Base-by-base conservation (phyloP, 2,329 filamentous ascomycete genomes). In the Neopestalotiopsis sp. region DNA sequence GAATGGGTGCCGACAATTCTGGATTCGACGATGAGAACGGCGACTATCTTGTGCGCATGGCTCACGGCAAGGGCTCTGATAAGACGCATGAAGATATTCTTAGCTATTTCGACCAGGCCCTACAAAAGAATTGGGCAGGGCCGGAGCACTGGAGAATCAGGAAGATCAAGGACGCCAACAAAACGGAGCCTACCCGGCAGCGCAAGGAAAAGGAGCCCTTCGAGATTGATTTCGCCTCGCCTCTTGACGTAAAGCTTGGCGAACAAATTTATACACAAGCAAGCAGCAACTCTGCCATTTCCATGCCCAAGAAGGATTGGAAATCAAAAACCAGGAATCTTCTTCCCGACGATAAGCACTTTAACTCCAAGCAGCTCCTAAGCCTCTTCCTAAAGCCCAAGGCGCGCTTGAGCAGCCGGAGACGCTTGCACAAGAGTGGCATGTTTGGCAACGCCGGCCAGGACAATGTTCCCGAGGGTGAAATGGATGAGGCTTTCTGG, bases 101-200 rank as follows among this genome's bases (percentile, higher is more conserved):
- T n/a, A 92, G 93, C 77, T 99, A 98, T 83, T 99, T 99, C 77
- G 96, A 99, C 79, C 94, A 97, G 76, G 95, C 95, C 2, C 83
- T 98, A 58, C 94, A 96, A 78, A 98, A 97, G 86, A 98, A 98
- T 76, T 99, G 96, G 95, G 92, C 92, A 5, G 97, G 94, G 63
- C 95, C 96, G n/a, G 96, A 98, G 79, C 96, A 99, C 81, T 99
- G 96, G 96, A 92, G 95, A 73, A 98, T 99, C 77, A 89, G 93
- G 71, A 94, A 94, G 77, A 96, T 99, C 80, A 98, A 98, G 76
- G 90, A 91, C 72, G 83, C 86, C 76, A 87, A 85, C 75, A 94
- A 95, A 80, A 86, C 89, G 7, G 84, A 87, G 9, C 83, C 75
- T 75, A 88, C 80, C 76, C 91, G 88, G 72, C 89, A 91, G 75